A percentile compares a stretch with the other conserved stretches of the same genome.
These are phyloP conservation scores for Luffa acutangula DNA, from an alignment of 306 rosid species.

Conservation along the genomic window DNA sequence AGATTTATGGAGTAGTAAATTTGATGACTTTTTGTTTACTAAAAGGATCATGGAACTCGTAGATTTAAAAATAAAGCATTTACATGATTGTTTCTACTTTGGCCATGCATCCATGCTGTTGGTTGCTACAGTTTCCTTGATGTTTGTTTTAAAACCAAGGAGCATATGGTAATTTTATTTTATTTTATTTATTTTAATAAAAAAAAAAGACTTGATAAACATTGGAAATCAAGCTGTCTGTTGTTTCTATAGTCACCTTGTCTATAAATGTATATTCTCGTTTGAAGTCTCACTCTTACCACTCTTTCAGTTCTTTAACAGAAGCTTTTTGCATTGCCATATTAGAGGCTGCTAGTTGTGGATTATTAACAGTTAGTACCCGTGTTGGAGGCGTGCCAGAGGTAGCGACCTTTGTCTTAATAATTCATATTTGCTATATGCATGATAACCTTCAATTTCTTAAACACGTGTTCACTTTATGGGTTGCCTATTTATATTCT, in stretches of 20 bases:
- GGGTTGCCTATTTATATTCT: constrained; percentile 6
- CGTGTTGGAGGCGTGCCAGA: constrained; percentile 95
- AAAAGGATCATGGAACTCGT: background rate
- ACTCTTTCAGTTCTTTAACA: constrained; percentile 63
- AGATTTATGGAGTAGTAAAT: background rate
- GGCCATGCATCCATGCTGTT: constrained; percentile 4
- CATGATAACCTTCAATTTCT: too few relatives aligned
- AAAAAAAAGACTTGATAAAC: background rate
- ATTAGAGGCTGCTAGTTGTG: constrained; percentile 96
- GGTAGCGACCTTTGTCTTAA: constrained; percentile 19
- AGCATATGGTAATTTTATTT: background rate
- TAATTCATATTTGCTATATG: background rate
- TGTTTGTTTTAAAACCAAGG: background rate
- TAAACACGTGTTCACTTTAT: background rate
- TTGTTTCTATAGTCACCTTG: background rate
- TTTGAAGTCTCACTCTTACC: background rate
- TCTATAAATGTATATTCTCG: background rate
- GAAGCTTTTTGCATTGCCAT: constrained; percentile 99
- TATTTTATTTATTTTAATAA: too few relatives aligned
- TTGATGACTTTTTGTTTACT: background rate
- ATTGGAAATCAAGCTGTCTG: background rate
- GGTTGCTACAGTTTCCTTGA: background rate
- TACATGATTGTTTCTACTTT: background rate
- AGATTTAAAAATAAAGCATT: background rate
- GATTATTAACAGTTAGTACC: constrained; percentile 85